Evolutionary conservation across 148 eudicot species (phyloP), one percentile per base, ranked within the genome.

Genomic region (Dysphania ambrosioides): DNA sequence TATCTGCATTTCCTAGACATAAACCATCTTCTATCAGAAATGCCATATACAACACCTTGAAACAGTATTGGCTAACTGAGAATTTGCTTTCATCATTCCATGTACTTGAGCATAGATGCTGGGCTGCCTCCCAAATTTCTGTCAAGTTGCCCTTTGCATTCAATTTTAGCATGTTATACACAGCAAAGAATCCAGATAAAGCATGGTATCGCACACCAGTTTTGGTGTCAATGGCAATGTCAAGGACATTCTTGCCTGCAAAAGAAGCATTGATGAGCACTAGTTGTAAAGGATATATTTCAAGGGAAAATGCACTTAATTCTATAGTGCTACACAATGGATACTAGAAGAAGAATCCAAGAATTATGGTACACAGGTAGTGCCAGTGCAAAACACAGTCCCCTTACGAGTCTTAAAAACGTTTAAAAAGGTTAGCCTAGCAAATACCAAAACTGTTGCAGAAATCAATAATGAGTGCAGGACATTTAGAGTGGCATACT

Each of bases 141-240:
- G 90, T 81, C 80, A 87, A 61, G 70, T 87, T 88, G 63, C 89
- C 90, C 60, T 74, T 81, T 66, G 74, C 77, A 35, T 80, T 82
- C 79, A 90, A 72, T 66, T 90, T 84, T 71, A 92, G 76, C 72
- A 76, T 75, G 74, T 49, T 86, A 79, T 87, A 87, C 59, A 92
- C 86, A 38, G 88, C 97, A 42, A 84, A 93, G 80, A 93, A 93
- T 55, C 96, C 96, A 18, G 97, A 90, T 72, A 93, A 79, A 71
- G 97, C 97, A 72, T 93, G 91, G 73, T 87, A 93, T 23, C 79
- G 88, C 38, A 75, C 24, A 66, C 78, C 72, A 3, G 75, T 58
- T 53, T 75, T 79, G 44, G 85, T 77, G 51, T 36, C 53, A 1
- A 72, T 63, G 61, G 55, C n/a, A 47, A 80, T 66, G 49, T 75